phyloP scores from a whole-genome alignment of 169 alveolate species.

The Cryptosporidium baileyi region DNA sequence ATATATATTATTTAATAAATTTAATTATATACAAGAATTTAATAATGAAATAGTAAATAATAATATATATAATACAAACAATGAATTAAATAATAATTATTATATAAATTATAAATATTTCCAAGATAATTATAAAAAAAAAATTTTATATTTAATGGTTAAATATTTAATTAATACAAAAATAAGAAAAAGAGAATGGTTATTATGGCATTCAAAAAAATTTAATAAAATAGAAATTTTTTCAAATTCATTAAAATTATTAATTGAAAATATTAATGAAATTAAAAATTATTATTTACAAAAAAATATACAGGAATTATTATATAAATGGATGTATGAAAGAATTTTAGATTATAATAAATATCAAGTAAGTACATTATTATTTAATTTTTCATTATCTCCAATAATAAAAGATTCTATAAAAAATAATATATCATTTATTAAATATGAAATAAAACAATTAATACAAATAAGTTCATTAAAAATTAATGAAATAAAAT shows the following conservation, averaged over 20 bases:
- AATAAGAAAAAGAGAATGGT: conserved; percentile 41
- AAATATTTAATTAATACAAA: background rate
- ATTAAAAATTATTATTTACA: background rate
- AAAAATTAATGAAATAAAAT: background rate
- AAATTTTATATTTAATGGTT: background rate
- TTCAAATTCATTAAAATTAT: conserved; percentile 7
- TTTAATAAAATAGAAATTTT: background rate
- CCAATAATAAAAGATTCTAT: conserved; percentile 18
- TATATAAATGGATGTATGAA: conserved; percentile 23
- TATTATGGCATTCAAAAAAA: conserved; percentile 35
- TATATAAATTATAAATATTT: background rate
- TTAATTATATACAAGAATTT: background rate
- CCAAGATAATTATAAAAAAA: background rate
- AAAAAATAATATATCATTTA: background rate
- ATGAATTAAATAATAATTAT: background rate
- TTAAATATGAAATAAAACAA: conserved; percentile 24
- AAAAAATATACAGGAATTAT: background rate
- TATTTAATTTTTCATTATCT: background rate
- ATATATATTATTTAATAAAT: background rate
- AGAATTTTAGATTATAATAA: conserved; percentile 6
- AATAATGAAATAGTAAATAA: background rate
- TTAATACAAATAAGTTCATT: background rate
- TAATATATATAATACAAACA: background rate
- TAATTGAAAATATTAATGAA: background rate
- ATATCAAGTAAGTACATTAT: conserved; percentile 12